Evolutionary conservation across 805 yeast species (phyloP).

Genomic region (Nakazawaea populi): DNA sequence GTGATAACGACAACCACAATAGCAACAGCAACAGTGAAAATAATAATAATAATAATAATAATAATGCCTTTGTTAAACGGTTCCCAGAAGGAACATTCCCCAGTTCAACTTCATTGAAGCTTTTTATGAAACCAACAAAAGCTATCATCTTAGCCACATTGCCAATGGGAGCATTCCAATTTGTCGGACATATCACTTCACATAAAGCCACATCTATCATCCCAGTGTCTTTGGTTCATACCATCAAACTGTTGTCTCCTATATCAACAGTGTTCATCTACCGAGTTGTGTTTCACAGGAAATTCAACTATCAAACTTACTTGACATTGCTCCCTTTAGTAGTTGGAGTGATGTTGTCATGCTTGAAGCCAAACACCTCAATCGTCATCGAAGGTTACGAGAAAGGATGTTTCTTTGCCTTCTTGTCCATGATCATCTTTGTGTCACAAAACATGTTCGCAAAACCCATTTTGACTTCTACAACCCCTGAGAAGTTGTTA

Average conservation of each 20-base stretch:
- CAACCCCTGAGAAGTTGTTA: slow-evolving; percentile 13
- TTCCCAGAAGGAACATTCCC: slow-evolving; percentile 52
- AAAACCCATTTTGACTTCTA: slow-evolving; percentile 59
- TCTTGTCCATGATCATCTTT: slow-evolving; percentile 57
- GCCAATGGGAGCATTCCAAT: slow-evolving; percentile 94
- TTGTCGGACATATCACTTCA: slow-evolving; percentile 83
- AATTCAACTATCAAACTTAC: slow-evolving; percentile 64
- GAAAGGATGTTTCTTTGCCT: slow-evolving; percentile 44
- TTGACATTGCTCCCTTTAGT: slow-evolving; percentile 74
- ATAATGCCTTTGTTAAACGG: slow-evolving; percentile 19
- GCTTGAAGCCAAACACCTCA: slow-evolving; percentile 29
- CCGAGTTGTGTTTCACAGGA: slow-evolving; percentile 49
- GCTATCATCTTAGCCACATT: slow-evolving; percentile 59
- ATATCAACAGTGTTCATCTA: slow-evolving; percentile 80
- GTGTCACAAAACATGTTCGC: slow-evolving; percentile 79
- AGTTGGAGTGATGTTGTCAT: slow-evolving; percentile 78
- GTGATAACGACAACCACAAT: slow-evolving; percentile 10
- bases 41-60: background rate
- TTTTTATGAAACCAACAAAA: slow-evolving; percentile 49
- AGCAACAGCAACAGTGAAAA: background rate
- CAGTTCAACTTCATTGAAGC: slow-evolving; percentile 21
- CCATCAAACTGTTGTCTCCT: slow-evolving; percentile 89
- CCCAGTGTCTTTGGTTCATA: slow-evolving; percentile 93
- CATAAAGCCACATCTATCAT: slow-evolving; percentile 89
- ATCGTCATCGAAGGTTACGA: slow-evolving; percentile 20